Percentiles rank a stretch among this genome's conserved stretches.
Conservation (phyloP, 2,329 filamentous ascomycete genomes). For the Zymoseptoria tritici region DNA sequence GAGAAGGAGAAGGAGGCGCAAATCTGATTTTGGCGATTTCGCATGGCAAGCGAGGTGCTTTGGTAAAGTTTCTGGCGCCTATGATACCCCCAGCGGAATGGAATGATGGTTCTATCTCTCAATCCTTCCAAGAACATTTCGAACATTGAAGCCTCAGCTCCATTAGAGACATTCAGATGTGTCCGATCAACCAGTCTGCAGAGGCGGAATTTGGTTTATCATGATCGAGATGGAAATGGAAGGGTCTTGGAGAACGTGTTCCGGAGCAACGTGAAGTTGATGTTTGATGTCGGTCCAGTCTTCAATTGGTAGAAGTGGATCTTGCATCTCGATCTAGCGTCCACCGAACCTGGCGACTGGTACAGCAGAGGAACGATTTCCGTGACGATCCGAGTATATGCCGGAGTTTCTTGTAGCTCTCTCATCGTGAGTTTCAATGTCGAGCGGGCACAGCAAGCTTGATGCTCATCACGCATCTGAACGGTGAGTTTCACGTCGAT, state of each 20-base stretch:
- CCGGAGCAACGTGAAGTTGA: not conserved
- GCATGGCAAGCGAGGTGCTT: not conserved
- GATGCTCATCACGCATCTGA: not conserved
- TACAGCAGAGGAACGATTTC: not conserved
- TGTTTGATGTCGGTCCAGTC: not conserved
- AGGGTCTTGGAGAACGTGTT: slow-evolving; percentile 8
- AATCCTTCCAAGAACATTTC: slow-evolving; percentile 15
- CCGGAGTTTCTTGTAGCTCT: not conserved
- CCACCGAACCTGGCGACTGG: not conserved
- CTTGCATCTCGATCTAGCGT: not conserved
- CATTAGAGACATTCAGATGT: not conserved
- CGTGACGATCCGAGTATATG: not conserved
- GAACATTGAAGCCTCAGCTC: not conserved
- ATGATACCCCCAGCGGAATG: not conserved
- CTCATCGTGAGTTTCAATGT: not conserved
- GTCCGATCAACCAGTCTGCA: slow-evolving; percentile 31
- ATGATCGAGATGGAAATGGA: slow-evolving; percentile 23
- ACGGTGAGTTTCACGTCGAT: not conserved
- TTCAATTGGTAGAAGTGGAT: not conserved
- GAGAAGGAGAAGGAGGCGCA: not conserved
- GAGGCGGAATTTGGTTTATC: slow-evolving; percentile 41
- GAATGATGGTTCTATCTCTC: too few species aligned
- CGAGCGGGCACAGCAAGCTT: not conserved
- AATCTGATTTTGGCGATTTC: not conserved
- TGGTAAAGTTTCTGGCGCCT: not conserved